Evolutionary conservation across 352 stramenopile species (phyloP).

Genomic region (Plasmopara muralis): DNA sequence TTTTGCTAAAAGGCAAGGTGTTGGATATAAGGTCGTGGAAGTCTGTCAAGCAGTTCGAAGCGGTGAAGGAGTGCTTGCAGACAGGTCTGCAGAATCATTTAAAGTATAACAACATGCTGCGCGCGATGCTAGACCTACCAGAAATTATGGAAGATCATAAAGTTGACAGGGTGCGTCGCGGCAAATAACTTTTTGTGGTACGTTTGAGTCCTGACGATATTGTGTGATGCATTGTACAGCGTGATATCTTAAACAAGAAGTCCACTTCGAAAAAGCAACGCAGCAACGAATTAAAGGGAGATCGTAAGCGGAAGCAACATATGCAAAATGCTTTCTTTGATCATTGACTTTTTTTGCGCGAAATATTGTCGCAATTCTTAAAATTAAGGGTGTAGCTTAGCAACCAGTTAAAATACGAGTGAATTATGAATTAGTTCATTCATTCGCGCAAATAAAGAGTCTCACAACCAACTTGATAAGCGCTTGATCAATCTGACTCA

Average conservation of each 20-base stretch:
- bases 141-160: conserved; percentile 69
- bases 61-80: conserved; percentile 67
- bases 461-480: not conserved
- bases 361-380: too few species aligned
- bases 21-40: conserved; percentile 73
- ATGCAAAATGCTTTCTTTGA: conserved; percentile 70
- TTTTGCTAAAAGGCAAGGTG: conserved; percentile 68
- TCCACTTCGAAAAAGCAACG: conserved; percentile 65
- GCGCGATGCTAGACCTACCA: conserved; percentile 64
- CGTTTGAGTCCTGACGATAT: conserved; percentile 6
- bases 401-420: too few species aligned
- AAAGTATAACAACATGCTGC: conserved; percentile 86
- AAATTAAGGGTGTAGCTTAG: too few species aligned
- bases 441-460: too few species aligned
- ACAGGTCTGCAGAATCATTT: conserved; percentile 78
- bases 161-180: conserved; percentile 52
- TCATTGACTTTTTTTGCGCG: not conserved
- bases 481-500: conserved; percentile 1
- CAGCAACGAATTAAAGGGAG: conserved; percentile 74
- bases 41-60: conserved; percentile 78
- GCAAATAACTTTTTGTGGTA: not conserved
- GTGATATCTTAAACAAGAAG: conserved; percentile 81
- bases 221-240: conserved; percentile 24
- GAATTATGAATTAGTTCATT: too few species aligned
- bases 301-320: conserved; percentile 71